Conservation (phyloP, 1,139 yeast species). For the Yamadazyma songkhlaensis region DNA sequence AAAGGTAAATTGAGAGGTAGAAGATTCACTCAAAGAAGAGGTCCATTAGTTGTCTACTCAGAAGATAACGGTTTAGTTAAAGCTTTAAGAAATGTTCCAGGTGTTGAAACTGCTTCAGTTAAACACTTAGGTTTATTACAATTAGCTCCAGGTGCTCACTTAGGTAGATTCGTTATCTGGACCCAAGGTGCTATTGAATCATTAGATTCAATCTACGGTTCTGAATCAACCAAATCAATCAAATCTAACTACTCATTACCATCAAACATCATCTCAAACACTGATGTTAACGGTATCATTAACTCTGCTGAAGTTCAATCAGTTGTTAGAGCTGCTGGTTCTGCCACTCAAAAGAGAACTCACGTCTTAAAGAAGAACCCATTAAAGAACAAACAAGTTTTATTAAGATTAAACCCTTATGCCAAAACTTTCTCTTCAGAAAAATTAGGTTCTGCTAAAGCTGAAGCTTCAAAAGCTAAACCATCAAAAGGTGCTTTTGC, state of each 20-base stretch:
- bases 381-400: slow-evolving; percentile 98
- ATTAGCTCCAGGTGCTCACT: slow-evolving; percentile 99
- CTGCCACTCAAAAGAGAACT: slow-evolving; percentile 87
- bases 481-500: slow-evolving; percentile 75
- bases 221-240: slow-evolving; percentile 80
- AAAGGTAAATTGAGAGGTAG: slow-evolving; percentile 99
- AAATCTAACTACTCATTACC: slow-evolving; percentile 94
- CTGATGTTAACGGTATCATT: slow-evolving; percentile 96
- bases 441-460: slow-evolving; percentile 86
- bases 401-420: slow-evolving; percentile 99
- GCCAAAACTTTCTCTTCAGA: slow-evolving; percentile 95
- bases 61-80: slow-evolving; percentile 96
- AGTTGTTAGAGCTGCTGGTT: slow-evolving; percentile 96
- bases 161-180: slow-evolving; percentile 99
- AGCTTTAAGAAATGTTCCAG: slow-evolving; percentile 99
- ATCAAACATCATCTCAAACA: slow-evolving; percentile 87
- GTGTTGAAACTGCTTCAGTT: slow-evolving; percentile 97
- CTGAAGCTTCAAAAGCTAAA: slow-evolving; percentile 56
- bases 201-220: slow-evolving; percentile 96
- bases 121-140: slow-evolving; percentile 93
- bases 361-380: slow-evolving; percentile 99
- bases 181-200: slow-evolving; percentile 97
- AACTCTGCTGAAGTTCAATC: slow-evolving; percentile 99
- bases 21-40: slow-evolving; percentile 99
- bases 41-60: slow-evolving; percentile 98